Conservation (phyloP, 306 rosid species). For the Citrullus mucosospermus region DNA sequence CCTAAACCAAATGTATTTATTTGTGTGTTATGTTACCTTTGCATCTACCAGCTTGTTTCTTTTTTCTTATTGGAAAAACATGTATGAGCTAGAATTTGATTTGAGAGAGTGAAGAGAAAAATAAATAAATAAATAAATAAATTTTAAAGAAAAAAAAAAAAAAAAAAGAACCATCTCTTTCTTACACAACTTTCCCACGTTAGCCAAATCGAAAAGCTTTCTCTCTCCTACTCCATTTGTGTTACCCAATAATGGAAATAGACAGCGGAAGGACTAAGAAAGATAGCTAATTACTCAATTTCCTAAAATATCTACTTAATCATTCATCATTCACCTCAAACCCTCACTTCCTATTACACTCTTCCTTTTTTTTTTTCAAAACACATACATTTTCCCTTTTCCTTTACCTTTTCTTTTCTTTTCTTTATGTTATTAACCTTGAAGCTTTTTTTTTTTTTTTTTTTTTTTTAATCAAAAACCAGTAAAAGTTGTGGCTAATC, state of each 20-base stretch:
- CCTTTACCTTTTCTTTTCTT: too few species aligned
- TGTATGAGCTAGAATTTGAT: neutral
- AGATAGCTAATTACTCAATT: slow-evolving; percentile 38
- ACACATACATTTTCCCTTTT: neutral
- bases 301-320: slow-evolving; percentile 23
- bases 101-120: neutral
- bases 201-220: slow-evolving; percentile 85
- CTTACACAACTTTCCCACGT: slow-evolving; percentile 79
- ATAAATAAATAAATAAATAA: too few species aligned
- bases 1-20: neutral
- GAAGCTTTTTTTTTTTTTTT: too few species aligned
- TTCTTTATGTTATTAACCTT: too few species aligned
- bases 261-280: slow-evolving; percentile 40
- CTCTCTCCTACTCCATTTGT: slow-evolving; percentile 8
- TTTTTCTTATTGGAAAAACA: slow-evolving; percentile 8
- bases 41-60: neutral
- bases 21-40: neutral
- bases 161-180: slow-evolving; percentile 57
- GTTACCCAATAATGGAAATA: slow-evolving; percentile 50
- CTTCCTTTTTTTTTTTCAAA: neutral
- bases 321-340: slow-evolving; percentile 24
- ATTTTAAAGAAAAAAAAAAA: neutral
- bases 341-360: slow-evolving; percentile 8
- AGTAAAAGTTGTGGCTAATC: too few species aligned
- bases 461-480: too few species aligned